Conservation (phyloP, 106 monocot genomes). For the Dioscorea dumetorum region DNA sequence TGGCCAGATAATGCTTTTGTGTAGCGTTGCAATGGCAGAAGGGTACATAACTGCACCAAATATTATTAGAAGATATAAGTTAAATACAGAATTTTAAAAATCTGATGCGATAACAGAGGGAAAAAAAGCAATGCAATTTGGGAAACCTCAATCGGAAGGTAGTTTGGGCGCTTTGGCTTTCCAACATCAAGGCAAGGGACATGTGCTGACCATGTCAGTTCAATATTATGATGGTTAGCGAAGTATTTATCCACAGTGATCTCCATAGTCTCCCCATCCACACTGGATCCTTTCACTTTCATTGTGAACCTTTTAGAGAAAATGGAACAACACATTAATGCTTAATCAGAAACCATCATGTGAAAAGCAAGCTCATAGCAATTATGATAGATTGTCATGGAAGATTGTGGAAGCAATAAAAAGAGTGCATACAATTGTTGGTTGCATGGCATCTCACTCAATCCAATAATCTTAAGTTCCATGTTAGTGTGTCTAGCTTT, state of each 20-base stretch:
- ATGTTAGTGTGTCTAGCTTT: constrained; percentile 46
- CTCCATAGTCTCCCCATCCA: constrained; percentile 22
- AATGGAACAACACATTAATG: too few relatives aligned
- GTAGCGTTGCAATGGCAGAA: constrained; percentile 67
- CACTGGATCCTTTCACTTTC: constrained; percentile 31
- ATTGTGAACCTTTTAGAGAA: constrained; percentile 34
- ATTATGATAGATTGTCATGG: neutral
- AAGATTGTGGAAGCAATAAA: neutral
- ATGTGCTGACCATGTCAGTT: constrained; percentile 56
- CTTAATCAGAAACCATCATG: too few relatives aligned
- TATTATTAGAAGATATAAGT: neutral
- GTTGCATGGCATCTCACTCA: constrained; percentile 78
- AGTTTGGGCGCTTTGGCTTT: constrained; percentile 57
- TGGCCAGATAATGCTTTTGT: constrained; percentile 58
- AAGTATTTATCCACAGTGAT: constrained; percentile 68
- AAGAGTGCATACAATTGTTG: constrained; percentile 45
- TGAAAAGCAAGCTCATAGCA: neutral
- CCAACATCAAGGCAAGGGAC: constrained; percentile 77
- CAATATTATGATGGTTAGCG: constrained; percentile 18
- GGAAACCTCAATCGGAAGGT: constrained; percentile 78
- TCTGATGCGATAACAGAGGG: neutral
- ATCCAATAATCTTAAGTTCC: constrained; percentile 75
- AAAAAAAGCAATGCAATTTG: neutral
- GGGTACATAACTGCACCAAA: constrained; percentile 52
- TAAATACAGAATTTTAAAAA: neutral